Evolutionary conservation across 208 protist species (phyloP), one percentile per base, ranked within the genome.

Genomic region (Angomonas ambiguus): DNA sequence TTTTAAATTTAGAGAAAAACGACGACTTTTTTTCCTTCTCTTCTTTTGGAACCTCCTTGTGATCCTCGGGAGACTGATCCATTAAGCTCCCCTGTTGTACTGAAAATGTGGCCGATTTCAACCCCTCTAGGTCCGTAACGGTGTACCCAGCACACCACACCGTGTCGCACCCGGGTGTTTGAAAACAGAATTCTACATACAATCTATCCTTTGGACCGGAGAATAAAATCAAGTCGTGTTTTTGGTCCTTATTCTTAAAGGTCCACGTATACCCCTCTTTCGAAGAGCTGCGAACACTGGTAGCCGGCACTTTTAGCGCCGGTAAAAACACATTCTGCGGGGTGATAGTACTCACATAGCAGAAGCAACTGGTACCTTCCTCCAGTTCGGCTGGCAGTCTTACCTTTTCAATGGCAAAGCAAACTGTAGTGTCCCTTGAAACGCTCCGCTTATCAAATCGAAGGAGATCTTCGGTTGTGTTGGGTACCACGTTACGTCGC

Each of bases 171-270:
- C 60, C n/a, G 8, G 74, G 11, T 4, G 68, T 76, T 48, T 88
- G 85, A 67, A 87, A 94, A 74, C 88, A 94, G 62, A 78, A 90
- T 70, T 94, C 84, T 28, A 94, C 71, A 55, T 87, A 94, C 16
- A 94, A 70, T 28, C 72, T 69, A 41, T 92, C 88, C 0, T 33
- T 49, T 8, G 71, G 53, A 6, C 79, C 81, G 13, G 56, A 65
- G 64, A 86, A 80, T 10, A 87, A 25, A 1, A 76, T 56, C 1
- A 68, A 28, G 34, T 67, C 63, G 18, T 56, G 16, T 62, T 75
- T 67, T 18, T 65, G 34, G 53, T 57, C 58, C 35, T 73, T 77
- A 48, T 73, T 51, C 55, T 78, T 66, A 58, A 92, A 90, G 0
- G 73, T 74, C 88, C 85, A 91, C 35, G 76, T 85, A 62, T 77